phyloP scores from a whole-genome alignment of 257 asterid species.

The Anisodus tanguticus region DNA sequence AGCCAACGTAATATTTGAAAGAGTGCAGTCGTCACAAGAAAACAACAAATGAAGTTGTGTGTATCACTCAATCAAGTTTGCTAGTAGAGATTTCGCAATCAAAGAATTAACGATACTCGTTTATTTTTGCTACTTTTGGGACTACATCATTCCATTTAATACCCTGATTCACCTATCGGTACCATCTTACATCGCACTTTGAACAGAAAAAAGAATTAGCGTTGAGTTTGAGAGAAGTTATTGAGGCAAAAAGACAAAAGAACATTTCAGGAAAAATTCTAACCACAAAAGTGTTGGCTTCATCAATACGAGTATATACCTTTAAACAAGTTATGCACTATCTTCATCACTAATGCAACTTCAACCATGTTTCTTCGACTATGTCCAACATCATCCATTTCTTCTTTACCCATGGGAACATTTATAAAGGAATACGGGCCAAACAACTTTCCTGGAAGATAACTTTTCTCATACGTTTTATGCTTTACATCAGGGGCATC shows the following conservation, averaged over 20 bases:
- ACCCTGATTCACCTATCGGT: too few relatives aligned
- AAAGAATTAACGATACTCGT: background rate
- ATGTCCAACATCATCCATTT: slow-evolving; percentile 49
- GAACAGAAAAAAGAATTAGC: too few relatives aligned
- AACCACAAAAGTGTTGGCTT: background rate
- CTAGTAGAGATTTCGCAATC: background rate
- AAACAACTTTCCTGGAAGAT: slow-evolving; percentile 53
- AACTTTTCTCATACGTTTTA: slow-evolving; percentile 32
- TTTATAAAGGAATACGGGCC: slow-evolving; percentile 72
- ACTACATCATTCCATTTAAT: background rate
- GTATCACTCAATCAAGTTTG: background rate
- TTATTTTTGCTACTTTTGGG: background rate
- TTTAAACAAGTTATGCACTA: slow-evolving; percentile 57
- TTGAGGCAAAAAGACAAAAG: background rate
- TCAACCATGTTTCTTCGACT: slow-evolving; percentile 68
- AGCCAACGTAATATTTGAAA: background rate
- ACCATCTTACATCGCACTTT: too few relatives aligned
- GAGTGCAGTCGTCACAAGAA: background rate
- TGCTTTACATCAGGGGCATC: slow-evolving; percentile 28
- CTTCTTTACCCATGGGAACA: slow-evolving; percentile 55
- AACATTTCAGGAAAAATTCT: background rate
- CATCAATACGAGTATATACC: slow-evolving; percentile 40
- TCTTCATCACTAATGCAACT: slow-evolving; percentile 55
- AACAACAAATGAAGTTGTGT: background rate
- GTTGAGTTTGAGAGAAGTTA: background rate